Evolutionary conservation across 345 rosid genomes (phyloP).

Genomic region (Salix arbutifolia): DNA sequence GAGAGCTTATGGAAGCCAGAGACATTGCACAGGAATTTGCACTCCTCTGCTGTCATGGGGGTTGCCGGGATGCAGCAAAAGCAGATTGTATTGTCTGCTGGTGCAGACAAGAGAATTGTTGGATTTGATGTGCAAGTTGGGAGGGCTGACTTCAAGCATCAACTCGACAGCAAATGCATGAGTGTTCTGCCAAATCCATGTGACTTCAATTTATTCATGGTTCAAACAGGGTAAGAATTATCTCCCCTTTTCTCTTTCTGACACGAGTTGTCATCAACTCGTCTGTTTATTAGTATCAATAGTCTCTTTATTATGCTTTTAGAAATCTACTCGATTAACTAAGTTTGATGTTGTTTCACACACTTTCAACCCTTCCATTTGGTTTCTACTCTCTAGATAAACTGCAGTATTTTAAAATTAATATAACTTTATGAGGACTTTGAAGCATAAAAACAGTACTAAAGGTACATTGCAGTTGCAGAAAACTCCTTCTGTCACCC

Average conservation of each 20-base stretch:
- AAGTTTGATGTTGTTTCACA: background rate
- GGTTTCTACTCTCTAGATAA: background rate
- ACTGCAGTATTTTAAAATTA: background rate
- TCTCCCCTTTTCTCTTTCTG: background rate
- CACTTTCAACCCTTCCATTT: background rate
- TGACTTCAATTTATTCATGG: slow-evolving; percentile 92
- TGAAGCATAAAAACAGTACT: background rate
- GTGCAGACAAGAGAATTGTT: slow-evolving; percentile 75
- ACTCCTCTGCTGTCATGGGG: slow-evolving; percentile 96
- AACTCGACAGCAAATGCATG: slow-evolving; percentile 91
- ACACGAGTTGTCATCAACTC: background rate
- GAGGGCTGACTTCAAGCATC: slow-evolving; percentile 71
- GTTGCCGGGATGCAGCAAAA: slow-evolving; percentile 82
- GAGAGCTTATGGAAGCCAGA: slow-evolving; percentile 74
- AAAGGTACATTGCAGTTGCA: background rate
- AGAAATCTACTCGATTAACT: background rate
- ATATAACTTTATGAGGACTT: background rate
- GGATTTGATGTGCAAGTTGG: slow-evolving; percentile 73
- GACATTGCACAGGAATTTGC: slow-evolving; percentile 62
- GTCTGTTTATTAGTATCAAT: background rate
- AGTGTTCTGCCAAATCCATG: slow-evolving; percentile 86
- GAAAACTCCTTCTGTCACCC: background rate
- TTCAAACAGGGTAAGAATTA: slow-evolving; percentile 76
- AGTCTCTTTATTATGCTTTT: background rate
- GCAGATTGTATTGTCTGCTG: slow-evolving; percentile 71